These are phyloP conservation scores for Hericium rajendrae DNA, from an alignment of 768 basidiomycete species.

Conservation along the genomic window DNA sequence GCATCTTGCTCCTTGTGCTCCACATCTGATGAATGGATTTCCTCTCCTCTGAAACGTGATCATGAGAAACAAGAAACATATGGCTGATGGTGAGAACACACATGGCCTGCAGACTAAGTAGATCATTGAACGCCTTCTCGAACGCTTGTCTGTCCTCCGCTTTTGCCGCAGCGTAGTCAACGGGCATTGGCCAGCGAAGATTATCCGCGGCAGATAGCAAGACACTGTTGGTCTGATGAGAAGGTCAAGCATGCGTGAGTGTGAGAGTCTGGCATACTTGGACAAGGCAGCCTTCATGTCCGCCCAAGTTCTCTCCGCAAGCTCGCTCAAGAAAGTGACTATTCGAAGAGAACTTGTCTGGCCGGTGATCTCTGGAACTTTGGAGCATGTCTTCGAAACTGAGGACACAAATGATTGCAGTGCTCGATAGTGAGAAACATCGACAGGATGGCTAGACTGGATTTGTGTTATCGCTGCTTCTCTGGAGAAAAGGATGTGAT, in stretches of 20 bases:
- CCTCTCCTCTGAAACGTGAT: conserved; percentile 36
- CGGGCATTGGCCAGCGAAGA: conserved; percentile 76
- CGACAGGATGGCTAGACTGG: conserved; percentile 31
- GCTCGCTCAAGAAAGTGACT: conserved; percentile 45
- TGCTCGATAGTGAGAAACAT: conserved; percentile 42
- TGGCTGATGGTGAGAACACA: conserved; percentile 26
- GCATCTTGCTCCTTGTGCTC: conserved; percentile 37
- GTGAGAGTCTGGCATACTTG: conserved; percentile 29
- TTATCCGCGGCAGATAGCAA: conserved; percentile 59
- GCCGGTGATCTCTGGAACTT: conserved; percentile 34
- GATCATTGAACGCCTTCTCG: conserved; percentile 66
- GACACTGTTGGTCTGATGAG: conserved; percentile 30
- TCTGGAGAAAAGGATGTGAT: conserved; percentile 25
- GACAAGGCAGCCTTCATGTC: conserved; percentile 61
- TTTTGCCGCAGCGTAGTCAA: conserved; percentile 50
- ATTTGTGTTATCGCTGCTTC: conserved; percentile 51
- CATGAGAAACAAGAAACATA: conserved; percentile 1
- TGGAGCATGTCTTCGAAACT: conserved; percentile 34
- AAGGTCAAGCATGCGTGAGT: conserved; percentile 5
- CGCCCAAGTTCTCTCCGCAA: conserved; percentile 68
- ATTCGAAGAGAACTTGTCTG: conserved; percentile 44
- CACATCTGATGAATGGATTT: conserved; percentile 24
- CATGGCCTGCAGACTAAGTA: conserved; percentile 73
- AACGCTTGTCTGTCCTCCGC: conserved; percentile 51
- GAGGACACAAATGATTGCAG: conserved; percentile 53